phyloP scores from a whole-genome alignment of 2,329 filamentous ascomycete species.

The Neofusicoccum umdonicola region DNA sequence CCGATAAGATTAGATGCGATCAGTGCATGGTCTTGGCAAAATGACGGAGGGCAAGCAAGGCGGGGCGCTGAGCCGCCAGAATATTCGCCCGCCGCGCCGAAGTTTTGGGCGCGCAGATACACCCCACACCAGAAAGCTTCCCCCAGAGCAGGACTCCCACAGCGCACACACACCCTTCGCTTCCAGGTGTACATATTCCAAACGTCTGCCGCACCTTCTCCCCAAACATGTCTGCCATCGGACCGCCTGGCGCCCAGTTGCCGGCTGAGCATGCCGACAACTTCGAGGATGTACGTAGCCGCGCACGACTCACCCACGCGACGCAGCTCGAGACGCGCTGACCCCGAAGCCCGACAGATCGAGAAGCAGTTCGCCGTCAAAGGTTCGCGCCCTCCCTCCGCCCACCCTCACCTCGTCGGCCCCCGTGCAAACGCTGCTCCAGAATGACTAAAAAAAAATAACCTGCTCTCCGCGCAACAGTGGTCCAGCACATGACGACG shows the following conservation, averaged over 20 bases:
- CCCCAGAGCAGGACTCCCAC: neutral
- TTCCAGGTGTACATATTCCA: neutral
- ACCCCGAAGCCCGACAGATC: slow-evolving; percentile 58
- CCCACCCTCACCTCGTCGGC: no score
- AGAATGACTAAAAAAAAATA: no score
- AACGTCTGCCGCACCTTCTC: no score
- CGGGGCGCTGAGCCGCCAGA: neutral
- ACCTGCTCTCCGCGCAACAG: slow-evolving; percentile 37
- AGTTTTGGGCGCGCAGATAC: neutral
- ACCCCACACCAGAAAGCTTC: no score
- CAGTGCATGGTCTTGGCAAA: neutral
- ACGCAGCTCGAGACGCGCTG: neutral
- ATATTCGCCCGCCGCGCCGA: slow-evolving; percentile 1
- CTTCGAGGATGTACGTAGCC: slow-evolving; percentile 62
- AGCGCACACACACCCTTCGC: neutral
- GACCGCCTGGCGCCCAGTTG: slow-evolving; percentile 27
- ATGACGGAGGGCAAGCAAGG: neutral
- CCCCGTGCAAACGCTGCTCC: no score
- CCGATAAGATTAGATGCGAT: neutral
- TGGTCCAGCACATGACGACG: slow-evolving; percentile 91
- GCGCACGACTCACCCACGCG: slow-evolving; percentile 3
- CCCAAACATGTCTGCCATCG: slow-evolving; percentile 13
- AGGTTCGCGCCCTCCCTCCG: slow-evolving; percentile 50
- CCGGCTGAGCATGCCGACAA: slow-evolving; percentile 66
- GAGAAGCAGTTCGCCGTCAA: slow-evolving; percentile 99